Percentiles rank a stretch among this genome's conserved stretches.
phyloP scores from a whole-genome alignment of 345 rosid genomes.

The Salix suchowensis region DNA sequence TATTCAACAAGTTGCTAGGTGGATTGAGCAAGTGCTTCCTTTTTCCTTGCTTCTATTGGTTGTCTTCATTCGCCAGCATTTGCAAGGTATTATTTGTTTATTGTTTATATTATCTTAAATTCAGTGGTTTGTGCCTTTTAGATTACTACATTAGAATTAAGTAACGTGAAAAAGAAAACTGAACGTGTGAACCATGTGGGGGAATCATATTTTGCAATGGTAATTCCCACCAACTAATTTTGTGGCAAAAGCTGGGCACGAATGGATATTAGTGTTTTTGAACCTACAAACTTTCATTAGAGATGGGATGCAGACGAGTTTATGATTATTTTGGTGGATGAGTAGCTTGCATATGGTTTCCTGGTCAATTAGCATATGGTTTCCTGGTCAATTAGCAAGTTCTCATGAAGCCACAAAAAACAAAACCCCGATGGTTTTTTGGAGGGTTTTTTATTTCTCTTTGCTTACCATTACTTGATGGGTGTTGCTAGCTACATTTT shows the following conservation, averaged over 20 bases:
- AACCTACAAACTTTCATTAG: neutral
- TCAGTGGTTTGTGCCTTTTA: neutral
- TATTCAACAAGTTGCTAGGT: constrained; percentile 98
- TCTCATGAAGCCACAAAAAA: neutral
- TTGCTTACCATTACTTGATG: neutral
- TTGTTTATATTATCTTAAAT: neutral
- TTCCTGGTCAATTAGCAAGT: neutral
- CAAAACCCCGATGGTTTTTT: neutral
- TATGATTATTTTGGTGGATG: neutral
- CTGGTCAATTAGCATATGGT: neutral
- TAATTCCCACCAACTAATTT: neutral
- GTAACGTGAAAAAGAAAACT: neutral
- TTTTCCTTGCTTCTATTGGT: constrained; percentile 94
- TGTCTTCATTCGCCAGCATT: constrained; percentile 96
- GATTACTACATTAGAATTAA: neutral
- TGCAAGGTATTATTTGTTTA: constrained; percentile 59
- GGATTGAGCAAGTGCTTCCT: constrained; percentile 97
- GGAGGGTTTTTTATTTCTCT: neutral
- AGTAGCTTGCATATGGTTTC: neutral
- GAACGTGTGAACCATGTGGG: neutral
- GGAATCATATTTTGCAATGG: neutral
- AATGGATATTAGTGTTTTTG: neutral
- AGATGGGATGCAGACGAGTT: neutral
- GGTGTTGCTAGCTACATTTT: neutral
- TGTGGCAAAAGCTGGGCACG: neutral